Base-by-base conservation (phyloP, 225 moss, liverwort and hornwort genomes). In the Marchantia polymorpha region DNA sequence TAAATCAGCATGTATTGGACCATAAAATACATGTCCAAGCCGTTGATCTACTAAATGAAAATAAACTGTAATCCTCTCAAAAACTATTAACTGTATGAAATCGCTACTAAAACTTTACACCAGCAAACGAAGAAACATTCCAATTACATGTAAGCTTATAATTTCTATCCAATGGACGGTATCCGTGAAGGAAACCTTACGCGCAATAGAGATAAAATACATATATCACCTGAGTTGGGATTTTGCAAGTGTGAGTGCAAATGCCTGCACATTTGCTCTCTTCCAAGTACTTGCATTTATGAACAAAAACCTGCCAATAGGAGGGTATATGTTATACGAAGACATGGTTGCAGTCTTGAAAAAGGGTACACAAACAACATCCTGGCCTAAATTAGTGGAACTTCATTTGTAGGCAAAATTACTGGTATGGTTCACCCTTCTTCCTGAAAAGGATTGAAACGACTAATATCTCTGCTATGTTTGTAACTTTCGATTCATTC, bases 211-310 rank as follows among this genome's bases (percentile, higher is more conserved):
- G n/a, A n/a, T n/a, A n/a, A n/a, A n/a, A n/a, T n/a, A n/a, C n/a
- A n/a, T n/a, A 8, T 63, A 82, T 78, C 12, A 96, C 96, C 92
- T 97, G 97, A 71, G 97, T 97, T 12, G 97, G 97, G 64, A 97
- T 87, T 81, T 94, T 94, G 89, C 97, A 97, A 20, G 93, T 92
- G 83, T 97, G 94, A 53, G 91, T 97, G 86, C 97, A 97, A 64
- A 94, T 93, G 77, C 97, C 97, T 56, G 97, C 97, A 82, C 97
- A 97, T 81, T 94, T 92, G 50, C 89, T 94, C 84, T 88, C 91
- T 67, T 94, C 92, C 59, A 97, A 78, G 70, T 93, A 97, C 84
- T 93, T 93, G 86, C 94, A 97, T 79, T 93, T 87, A 72, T 93
- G 90, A 51, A 97, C 93, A 74, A 87, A 74, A 60, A 96, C 96